These are phyloP conservation scores for Pisolithus tinctorius DNA, from an alignment of 768 basidiomycete species.

Conservation along the genomic window DNA sequence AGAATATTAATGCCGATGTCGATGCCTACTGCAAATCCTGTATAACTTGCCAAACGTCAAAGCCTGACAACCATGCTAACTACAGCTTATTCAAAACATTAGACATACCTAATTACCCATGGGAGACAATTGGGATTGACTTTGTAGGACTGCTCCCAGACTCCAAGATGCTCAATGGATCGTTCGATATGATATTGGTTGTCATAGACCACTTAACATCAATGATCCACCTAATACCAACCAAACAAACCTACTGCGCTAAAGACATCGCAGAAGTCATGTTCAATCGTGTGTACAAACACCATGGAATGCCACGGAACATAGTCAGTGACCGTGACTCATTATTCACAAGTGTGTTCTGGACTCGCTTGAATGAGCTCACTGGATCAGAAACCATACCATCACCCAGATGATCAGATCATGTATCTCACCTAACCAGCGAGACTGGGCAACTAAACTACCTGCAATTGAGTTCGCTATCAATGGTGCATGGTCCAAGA, in stretches of 20 bases:
- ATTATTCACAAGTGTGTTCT: slow-evolving; percentile 27
- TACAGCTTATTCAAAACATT: too few relatives aligned
- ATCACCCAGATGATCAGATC: slow-evolving; percentile 25
- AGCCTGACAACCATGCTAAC: too few relatives aligned
- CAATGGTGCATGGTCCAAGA: slow-evolving; percentile 27
- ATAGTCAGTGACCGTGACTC: slow-evolving; percentile 26
- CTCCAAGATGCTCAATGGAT: too few relatives aligned
- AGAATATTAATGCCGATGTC: too few relatives aligned
- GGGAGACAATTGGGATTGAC: too few relatives aligned
- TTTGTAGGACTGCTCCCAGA: too few relatives aligned
- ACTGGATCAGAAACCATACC: slow-evolving; percentile 20
- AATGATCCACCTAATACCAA: slow-evolving; percentile 11
- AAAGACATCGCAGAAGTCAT: slow-evolving; percentile 16
- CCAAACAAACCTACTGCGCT: slow-evolving; percentile 13
- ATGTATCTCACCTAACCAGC: slow-evolving; percentile 17
- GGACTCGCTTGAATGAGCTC: slow-evolving; percentile 15
- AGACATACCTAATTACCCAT: too few relatives aligned
- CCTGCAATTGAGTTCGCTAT: slow-evolving; percentile 33
- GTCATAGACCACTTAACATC: too few relatives aligned
- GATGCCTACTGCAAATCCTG: too few relatives aligned
- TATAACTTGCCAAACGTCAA: too few relatives aligned
- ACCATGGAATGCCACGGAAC: slow-evolving; percentile 23
- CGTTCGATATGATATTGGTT: too few relatives aligned
- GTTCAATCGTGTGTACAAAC: slow-evolving; percentile 19
- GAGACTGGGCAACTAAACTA: slow-evolving; percentile 23